phyloP scores from a whole-genome alignment of 768 basidiomycete species.

The Lactarius indigo region DNA sequence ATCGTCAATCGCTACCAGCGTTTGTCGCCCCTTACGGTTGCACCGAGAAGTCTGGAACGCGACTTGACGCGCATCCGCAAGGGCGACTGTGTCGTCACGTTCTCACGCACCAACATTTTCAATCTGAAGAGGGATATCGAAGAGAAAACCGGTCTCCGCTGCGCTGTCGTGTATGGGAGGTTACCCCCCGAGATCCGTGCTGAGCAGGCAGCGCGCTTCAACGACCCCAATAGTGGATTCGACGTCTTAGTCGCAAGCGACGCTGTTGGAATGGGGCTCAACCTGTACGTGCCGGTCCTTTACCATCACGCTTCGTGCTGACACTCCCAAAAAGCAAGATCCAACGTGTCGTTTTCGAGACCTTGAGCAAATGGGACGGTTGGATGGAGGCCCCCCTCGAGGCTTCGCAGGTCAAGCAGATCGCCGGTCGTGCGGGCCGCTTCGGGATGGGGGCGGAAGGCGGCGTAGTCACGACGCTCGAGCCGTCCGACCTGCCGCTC shows the following conservation, averaged over 20 bases:
- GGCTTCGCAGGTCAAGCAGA: conserved; percentile 84
- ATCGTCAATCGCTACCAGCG: conserved; percentile 81
- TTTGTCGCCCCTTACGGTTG: conserved; percentile 76
- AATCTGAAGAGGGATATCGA: conserved; percentile 71
- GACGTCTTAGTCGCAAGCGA: conserved; percentile 93
- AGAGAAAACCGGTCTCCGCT: conserved; percentile 63
- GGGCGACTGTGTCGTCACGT: conserved; percentile 92
- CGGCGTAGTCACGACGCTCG: conserved; percentile 75
- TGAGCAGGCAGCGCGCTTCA: conserved; percentile 91
- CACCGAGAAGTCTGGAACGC: conserved; percentile 56
- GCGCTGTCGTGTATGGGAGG: conserved; percentile 90
- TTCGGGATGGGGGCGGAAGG: conserved; percentile 59
- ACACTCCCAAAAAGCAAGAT: conserved; percentile 69
- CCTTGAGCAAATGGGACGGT: conserved; percentile 61
- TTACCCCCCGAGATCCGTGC: conserved; percentile 89
- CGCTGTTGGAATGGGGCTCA: conserved; percentile 96
- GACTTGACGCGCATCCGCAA: conserved; percentile 59
- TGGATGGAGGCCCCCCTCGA: conserved; percentile 44
- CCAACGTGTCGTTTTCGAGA: conserved; percentile 76
- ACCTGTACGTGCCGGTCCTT: conserved; percentile 59
- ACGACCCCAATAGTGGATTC: conserved; percentile 75
- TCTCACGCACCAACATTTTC: conserved; percentile 75
- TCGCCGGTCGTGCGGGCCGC: conserved; percentile 90
- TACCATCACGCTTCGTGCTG: background rate
- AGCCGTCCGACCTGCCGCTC: conserved; percentile 54